A percentile compares a stretch with the other conserved stretches of the same genome.
Conservation (phyloP, 2,329 filamentous ascomycete species). For the Paecilomyces fulvus region DNA sequence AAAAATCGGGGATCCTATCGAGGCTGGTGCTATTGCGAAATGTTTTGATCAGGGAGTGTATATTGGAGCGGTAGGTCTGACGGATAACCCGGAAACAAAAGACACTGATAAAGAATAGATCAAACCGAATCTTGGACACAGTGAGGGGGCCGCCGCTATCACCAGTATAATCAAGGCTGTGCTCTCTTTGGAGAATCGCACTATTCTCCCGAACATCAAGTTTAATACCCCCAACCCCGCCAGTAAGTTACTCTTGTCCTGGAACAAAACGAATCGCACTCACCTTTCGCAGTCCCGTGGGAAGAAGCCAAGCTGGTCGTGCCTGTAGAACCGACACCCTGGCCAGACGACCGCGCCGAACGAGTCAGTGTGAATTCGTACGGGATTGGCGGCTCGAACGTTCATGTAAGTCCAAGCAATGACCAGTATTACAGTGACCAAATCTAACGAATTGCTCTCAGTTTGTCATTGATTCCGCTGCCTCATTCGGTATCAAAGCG, state of each 20-base stretch:
- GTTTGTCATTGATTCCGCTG: too few relatives aligned
- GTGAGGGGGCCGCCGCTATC: slow-evolving; percentile 43
- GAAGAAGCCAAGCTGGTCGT: slow-evolving; percentile 13
- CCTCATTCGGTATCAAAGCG: too few relatives aligned
- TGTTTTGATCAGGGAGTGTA: slow-evolving; percentile 10
- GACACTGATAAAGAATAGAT: too few relatives aligned
- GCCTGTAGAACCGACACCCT: slow-evolving; percentile 7
- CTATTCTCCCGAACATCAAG: slow-evolving; percentile 38
- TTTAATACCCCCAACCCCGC: slow-evolving; percentile 33
- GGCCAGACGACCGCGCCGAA: slow-evolving; percentile 11
- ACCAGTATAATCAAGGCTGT: slow-evolving; percentile 42
- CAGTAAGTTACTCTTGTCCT: too few relatives aligned
- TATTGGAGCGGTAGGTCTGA: slow-evolving; percentile 15
- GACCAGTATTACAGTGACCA: too few relatives aligned
- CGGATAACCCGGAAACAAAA: too few relatives aligned
- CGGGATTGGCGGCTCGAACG: slow-evolving; percentile 21
- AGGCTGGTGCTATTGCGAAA: slow-evolving; percentile 6
- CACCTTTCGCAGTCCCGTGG: slow-evolving; percentile 20
- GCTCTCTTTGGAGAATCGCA: slow-evolving; percentile 32
- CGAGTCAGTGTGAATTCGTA: slow-evolving; percentile 20
- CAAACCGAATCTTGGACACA: slow-evolving; percentile 37
- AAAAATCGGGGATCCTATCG: slow-evolving; percentile 10
- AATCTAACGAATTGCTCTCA: too few relatives aligned
- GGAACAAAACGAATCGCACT: too few relatives aligned
- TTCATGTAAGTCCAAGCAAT: slow-evolving; percentile 3